These are phyloP conservation scores for Zygoascus hellenicus DNA, from an alignment of 1,139 yeast species.

Conservation along the genomic window DNA sequence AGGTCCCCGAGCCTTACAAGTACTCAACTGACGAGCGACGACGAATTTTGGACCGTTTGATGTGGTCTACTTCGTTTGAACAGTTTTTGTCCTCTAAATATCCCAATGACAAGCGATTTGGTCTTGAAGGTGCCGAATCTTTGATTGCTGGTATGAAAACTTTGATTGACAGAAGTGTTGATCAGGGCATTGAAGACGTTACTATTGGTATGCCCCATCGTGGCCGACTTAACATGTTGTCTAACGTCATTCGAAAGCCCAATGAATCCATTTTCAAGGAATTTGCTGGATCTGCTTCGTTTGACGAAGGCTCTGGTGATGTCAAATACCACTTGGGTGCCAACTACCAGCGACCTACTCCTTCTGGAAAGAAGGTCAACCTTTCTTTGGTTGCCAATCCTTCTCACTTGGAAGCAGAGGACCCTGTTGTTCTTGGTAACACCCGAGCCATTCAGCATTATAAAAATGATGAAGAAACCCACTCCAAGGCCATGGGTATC, in stretches of 20 bases:
- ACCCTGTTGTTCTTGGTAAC: slow-evolving; percentile 97
- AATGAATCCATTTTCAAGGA: slow-evolving; percentile 96
- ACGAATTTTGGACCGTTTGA: slow-evolving; percentile 91
- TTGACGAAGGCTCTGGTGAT: slow-evolving; percentile 90
- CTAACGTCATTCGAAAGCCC: slow-evolving; percentile 97
- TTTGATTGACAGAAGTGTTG: slow-evolving; percentile 88
- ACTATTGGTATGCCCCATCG: slow-evolving; percentile 99
- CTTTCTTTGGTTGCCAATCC: slow-evolving; percentile 97
- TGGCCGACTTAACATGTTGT: slow-evolving; percentile 96
- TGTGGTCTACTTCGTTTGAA: slow-evolving; percentile 96
- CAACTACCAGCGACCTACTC: slow-evolving; percentile 98
- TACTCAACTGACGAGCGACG: slow-evolving; percentile 87
- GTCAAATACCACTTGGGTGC: slow-evolving; percentile 99
- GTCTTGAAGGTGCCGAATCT: slow-evolving; percentile 97
- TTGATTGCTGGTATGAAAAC: slow-evolving; percentile 97
- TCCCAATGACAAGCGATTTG: slow-evolving; percentile 98
- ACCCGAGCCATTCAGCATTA: slow-evolving; percentile 94
- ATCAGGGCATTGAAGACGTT: slow-evolving; percentile 87
- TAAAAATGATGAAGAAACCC: slow-evolving; percentile 78
- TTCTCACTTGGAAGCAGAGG: slow-evolving; percentile 97
- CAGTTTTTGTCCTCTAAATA: slow-evolving; percentile 86
- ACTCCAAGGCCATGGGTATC: slow-evolving; percentile 83
- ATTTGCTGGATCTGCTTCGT: slow-evolving; percentile 83
- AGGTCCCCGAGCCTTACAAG: slow-evolving; percentile 82
- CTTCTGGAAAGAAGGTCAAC: slow-evolving; percentile 95